Percentiles rank a stretch among this genome's conserved stretches.
Evolutionary conservation across 768 basidiomycete genomes (phyloP).

Genomic region (Serendipita sp.): DNA sequence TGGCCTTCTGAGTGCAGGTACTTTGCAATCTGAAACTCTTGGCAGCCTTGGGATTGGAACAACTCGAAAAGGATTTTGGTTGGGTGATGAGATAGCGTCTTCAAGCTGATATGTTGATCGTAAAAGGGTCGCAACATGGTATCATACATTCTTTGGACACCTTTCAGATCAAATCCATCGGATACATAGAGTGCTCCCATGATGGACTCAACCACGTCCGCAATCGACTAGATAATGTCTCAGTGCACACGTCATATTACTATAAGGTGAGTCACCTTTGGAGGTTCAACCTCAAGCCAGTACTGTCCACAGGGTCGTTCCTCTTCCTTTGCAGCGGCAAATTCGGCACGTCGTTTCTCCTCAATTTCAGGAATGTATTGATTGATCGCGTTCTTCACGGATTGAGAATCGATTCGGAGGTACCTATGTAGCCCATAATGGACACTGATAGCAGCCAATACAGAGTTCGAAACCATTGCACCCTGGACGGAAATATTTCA

Average conservation of each 20-base stretch:
- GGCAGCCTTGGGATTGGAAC: conserved; percentile 56
- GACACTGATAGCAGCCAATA: conserved; percentile 61
- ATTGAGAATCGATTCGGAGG: conserved; percentile 39
- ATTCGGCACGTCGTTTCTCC: conserved; percentile 23
- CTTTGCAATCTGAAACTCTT: conserved; percentile 42
- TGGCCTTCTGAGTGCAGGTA: conserved; percentile 21
- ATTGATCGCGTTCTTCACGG: conserved; percentile 33
- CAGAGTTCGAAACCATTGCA: conserved; percentile 72
- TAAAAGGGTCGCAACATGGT: conserved; percentile 60
- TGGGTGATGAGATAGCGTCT: conserved; percentile 60
- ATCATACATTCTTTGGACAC: conserved; percentile 48
- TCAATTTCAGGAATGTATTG: conserved; percentile 36
- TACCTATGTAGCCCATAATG: conserved; percentile 46
- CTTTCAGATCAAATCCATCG: conserved; percentile 46
- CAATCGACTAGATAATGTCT: conserved; percentile 35
- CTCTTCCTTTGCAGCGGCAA: conserved; percentile 30
- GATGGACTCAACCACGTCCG: conserved; percentile 66
- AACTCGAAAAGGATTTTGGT: conserved; percentile 59
- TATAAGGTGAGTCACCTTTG: conserved; percentile 37
- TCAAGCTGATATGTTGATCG: conserved; percentile 53
- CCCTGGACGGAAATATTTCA: conserved; percentile 28
- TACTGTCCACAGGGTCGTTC: conserved; percentile 44
- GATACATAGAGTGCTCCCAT: conserved; percentile 67
- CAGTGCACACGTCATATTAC: neutral
- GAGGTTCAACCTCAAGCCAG: conserved; percentile 61